A percentile compares a stretch with the other conserved stretches of the same genome.
Evolutionary conservation across 202 grass and related monocot species (phyloP).

Genomic region (Zizania palustris): DNA sequence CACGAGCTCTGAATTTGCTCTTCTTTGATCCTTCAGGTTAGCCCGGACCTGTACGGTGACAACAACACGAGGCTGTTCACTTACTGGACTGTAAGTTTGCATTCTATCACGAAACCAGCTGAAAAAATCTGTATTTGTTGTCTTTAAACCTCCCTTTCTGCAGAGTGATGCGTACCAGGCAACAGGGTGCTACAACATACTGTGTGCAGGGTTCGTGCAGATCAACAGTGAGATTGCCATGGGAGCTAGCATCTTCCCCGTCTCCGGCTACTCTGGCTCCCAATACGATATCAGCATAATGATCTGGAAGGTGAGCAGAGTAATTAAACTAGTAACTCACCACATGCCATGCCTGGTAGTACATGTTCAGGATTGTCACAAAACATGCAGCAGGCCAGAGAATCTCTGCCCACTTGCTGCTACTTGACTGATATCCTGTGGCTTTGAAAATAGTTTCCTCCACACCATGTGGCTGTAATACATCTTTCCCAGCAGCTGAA

Average conservation of each 20-base stretch:
- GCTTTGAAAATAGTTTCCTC: constrained; percentile 39
- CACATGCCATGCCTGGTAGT: constrained; percentile 38
- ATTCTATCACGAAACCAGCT: not conserved
- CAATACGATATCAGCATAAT: constrained; percentile 95
- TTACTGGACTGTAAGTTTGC: constrained; percentile 87
- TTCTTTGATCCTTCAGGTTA: constrained; percentile 72
- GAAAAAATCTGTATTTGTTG: not conserved
- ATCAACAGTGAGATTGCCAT: constrained; percentile 83
- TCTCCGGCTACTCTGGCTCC: constrained; percentile 74
- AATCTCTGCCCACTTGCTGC: constrained; percentile 54
- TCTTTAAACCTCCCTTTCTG: not conserved
- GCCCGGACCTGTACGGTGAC: constrained; percentile 95
- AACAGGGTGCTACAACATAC: constrained; percentile 94
- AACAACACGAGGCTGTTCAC: constrained; percentile 96
- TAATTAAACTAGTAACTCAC: constrained; percentile 33
- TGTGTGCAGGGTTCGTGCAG: constrained; percentile 90
- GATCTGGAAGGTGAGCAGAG: constrained; percentile 82
- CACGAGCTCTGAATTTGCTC: constrained; percentile 50
- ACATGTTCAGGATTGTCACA: constrained; percentile 41
- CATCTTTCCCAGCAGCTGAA: constrained; percentile 20
- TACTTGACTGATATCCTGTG: constrained; percentile 33
- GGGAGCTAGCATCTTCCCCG: constrained; percentile 80
- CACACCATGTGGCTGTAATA: constrained; percentile 30
- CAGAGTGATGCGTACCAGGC: constrained; percentile 96
- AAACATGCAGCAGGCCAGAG: constrained; percentile 40